Percentiles rank a stretch among this genome's conserved stretches.
Evolutionary conservation across 768 basidiomycete species (phyloP).

Genomic region (Serendipita sp.): DNA sequence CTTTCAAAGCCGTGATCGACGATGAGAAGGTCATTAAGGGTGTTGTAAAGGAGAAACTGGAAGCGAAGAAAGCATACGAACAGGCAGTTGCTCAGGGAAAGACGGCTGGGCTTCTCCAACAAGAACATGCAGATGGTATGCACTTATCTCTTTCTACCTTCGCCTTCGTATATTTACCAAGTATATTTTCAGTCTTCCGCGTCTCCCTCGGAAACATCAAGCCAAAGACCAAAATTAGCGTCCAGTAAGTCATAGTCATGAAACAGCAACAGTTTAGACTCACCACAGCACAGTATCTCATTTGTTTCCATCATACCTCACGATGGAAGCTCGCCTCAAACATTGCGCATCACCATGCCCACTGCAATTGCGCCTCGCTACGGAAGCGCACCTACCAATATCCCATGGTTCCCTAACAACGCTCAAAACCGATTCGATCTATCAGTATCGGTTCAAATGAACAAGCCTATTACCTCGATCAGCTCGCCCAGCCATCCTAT

Average conservation of each 20-base stretch:
- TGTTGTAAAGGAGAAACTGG: conserved; percentile 13
- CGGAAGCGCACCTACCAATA: conserved; percentile 2
- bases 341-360: conserved; percentile 16
- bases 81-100: conserved; percentile 10
- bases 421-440: conserved; percentile 8
- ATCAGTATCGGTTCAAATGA: conserved; percentile 8
- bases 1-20: conserved; percentile 32
- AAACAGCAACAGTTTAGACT: not conserved
- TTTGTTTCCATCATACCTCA: conserved; percentile 5
- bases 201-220: conserved; percentile 8
- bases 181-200: not conserved
- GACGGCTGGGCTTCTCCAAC: conserved; percentile 10
- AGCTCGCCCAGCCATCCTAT: conserved; percentile 11
- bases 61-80: conserved; percentile 10
- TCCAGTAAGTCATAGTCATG: not conserved
- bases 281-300: not conserved
- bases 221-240: conserved; percentile 5
- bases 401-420: not conserved
- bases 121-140: conserved; percentile 6
- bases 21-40: conserved; percentile 30
- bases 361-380: conserved; percentile 10
- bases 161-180: too few species aligned
- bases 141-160: not conserved
- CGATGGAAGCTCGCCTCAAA: conserved; percentile 17
- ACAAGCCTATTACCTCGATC: conserved; percentile 10